Evolutionary conservation across 148 eudicot species (phyloP).

Genomic region (Gaultheria prostrata): DNA sequence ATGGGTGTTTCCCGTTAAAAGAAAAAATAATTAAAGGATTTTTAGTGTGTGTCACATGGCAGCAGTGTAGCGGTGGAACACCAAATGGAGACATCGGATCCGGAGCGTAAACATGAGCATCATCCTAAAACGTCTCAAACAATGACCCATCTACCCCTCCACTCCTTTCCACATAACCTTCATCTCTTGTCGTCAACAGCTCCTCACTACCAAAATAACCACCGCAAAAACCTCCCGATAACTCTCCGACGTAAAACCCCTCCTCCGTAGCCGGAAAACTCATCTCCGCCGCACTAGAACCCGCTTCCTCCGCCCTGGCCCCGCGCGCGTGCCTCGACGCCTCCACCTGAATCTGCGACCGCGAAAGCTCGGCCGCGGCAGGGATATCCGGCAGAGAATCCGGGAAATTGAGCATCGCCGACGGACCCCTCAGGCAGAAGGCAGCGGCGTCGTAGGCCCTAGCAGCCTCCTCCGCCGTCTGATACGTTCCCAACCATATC

Average conservation of each 20-base stretch:
- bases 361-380: constrained; percentile 21
- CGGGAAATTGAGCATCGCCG: constrained; percentile 39
- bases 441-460: constrained; percentile 51
- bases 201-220: not conserved
- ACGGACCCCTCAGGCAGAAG: constrained; percentile 39
- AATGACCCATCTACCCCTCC: not conserved
- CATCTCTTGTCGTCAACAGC: not conserved
- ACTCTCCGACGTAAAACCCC: not conserved
- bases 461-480: constrained; percentile 43
- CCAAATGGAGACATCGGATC: no score
- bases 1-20: no score
- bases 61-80: no score
- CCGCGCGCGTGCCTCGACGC: constrained; percentile 40
- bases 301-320: not conserved
- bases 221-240: not conserved
- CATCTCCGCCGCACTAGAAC: not conserved
- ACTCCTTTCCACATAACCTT: not conserved
- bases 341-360: constrained; percentile 38
- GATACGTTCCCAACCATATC: constrained; percentile 52
- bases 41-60: no score
- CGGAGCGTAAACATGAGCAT: no score
- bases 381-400: constrained; percentile 38
- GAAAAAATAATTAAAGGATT: no score
- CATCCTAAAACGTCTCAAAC: not conserved
- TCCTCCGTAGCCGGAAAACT: not conserved